phyloP scores from a whole-genome alignment of 176 grass and related monocot genomes.

The Calamus simplicifolius region DNA sequence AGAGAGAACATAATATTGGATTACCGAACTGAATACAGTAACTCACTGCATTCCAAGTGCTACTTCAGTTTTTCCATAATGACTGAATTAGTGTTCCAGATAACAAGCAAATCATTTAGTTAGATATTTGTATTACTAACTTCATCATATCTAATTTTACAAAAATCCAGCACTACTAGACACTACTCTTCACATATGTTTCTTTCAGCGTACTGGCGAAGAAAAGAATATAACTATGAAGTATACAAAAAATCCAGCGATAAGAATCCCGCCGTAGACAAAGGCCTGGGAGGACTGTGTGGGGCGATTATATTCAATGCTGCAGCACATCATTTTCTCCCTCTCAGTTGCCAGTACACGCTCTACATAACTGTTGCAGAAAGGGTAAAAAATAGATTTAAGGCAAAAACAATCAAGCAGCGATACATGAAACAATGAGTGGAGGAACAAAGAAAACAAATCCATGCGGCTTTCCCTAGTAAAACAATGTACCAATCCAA shows the following conservation, averaged over 20 bases:
- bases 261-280: constrained; percentile 91
- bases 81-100: too few relatives aligned
- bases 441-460: neutral
- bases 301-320: constrained; percentile 67
- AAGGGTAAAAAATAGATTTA: constrained; percentile 1
- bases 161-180: constrained; percentile 5
- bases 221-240: constrained; percentile 99
- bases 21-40: too few relatives aligned
- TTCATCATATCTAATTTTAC: neutral
- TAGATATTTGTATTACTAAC: too few relatives aligned
- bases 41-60: too few relatives aligned
- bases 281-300: constrained; percentile 78
- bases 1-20: too few relatives aligned
- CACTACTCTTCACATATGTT: too few relatives aligned
- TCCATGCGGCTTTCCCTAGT: too few relatives aligned
- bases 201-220: constrained; percentile 61
- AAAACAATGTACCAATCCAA: too few relatives aligned
- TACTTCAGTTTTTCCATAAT: too few relatives aligned
- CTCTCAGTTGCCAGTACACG: constrained; percentile 53
- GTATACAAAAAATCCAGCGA: constrained; percentile 93
- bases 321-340: constrained; percentile 91
- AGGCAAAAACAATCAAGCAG: constrained; percentile 5
- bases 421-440: neutral
- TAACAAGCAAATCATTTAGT: too few relatives aligned
- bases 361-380: constrained; percentile 56